These are phyloP conservation scores for Kregervanrija fluxuum DNA, from an alignment of 805 yeast species.

Conservation along the genomic window DNA sequence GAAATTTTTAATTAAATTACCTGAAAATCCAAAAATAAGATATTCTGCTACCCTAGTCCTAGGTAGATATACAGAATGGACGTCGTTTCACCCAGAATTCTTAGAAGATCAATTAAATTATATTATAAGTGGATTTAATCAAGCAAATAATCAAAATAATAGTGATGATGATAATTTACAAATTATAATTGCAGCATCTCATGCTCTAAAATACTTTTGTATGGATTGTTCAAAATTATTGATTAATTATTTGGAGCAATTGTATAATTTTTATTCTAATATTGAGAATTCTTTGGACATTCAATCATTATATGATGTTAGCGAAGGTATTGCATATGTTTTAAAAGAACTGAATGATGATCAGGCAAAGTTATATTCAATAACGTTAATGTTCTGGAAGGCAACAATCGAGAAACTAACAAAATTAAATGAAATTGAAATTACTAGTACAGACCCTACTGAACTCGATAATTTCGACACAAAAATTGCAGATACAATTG, in stretches of 20 bases:
- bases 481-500: constrained; percentile 66
- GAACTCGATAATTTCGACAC: constrained; percentile 31
- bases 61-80: constrained; percentile 97
- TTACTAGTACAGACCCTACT: constrained; percentile 6
- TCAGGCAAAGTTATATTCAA: constrained; percentile 40
- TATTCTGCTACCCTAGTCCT: constrained; percentile 90
- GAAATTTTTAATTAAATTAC: constrained; percentile 60
- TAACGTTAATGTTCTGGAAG: constrained; percentile 55
- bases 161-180: constrained; percentile 25
- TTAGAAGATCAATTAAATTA: constrained; percentile 79
- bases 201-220: constrained; percentile 90
- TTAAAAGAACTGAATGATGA: constrained; percentile 49
- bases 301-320: constrained; percentile 67
- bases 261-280: constrained; percentile 63
- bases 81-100: constrained; percentile 74
- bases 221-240: constrained; percentile 75
- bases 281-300: constrained; percentile 50
- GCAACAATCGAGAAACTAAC: constrained; percentile 51
- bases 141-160: constrained; percentile 12
- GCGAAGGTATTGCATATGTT: constrained; percentile 87
- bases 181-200: constrained; percentile 79
- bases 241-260: constrained; percentile 62
- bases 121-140: constrained; percentile 66
- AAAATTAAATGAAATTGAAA: constrained; percentile 7
- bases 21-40: constrained; percentile 79